These are phyloP conservation scores for Zoysia japonica DNA, from an alignment of 176 grass and related monocot genomes.

Conservation along the genomic window DNA sequence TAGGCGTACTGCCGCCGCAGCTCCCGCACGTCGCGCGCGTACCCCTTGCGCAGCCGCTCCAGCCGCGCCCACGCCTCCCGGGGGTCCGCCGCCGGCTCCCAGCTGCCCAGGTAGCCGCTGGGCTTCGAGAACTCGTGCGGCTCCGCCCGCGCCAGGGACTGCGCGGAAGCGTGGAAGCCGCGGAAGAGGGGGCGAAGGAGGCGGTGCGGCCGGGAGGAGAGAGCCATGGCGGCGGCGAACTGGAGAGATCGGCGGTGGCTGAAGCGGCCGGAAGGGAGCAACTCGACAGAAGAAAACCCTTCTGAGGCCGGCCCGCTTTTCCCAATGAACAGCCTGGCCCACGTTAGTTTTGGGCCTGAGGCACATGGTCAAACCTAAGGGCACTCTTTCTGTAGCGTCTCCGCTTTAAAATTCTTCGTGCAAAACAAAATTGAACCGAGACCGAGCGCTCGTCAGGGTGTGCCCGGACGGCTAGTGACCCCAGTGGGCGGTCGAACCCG, in stretches of 20 bases:
- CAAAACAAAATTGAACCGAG: too few relatives aligned
- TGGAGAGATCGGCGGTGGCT: slow-evolving; percentile 33
- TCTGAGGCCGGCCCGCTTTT: slow-evolving; percentile 1
- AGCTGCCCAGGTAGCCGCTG: slow-evolving; percentile 70
- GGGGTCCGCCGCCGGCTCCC: slow-evolving; percentile 58
- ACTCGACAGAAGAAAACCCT: not conserved
- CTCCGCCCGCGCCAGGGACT: slow-evolving; percentile 23
- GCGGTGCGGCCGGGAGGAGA: slow-evolving; percentile 36
- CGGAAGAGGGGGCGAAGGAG: slow-evolving; percentile 35
- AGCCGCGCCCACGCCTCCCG: slow-evolving; percentile 55
- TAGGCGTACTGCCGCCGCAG: slow-evolving; percentile 68
- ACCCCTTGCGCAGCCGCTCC: slow-evolving; percentile 68
- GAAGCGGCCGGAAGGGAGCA: not conserved
- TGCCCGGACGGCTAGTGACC: too few relatives aligned
- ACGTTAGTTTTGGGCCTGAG: not conserved
- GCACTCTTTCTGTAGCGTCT: not conserved
- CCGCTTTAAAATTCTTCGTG: too few relatives aligned
- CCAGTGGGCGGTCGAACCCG: too few relatives aligned
- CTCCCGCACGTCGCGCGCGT: slow-evolving; percentile 63
- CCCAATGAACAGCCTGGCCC: not conserved
- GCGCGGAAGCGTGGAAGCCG: slow-evolving; percentile 39
- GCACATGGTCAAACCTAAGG: not conserved
- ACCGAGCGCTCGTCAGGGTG: too few relatives aligned
- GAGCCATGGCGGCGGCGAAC: slow-evolving; percentile 30
- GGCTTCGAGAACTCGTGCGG: slow-evolving; percentile 60